Base-by-base conservation (phyloP, 768 basidiomycete species). In the button mushroom (Agaricus bisporus) region DNA sequence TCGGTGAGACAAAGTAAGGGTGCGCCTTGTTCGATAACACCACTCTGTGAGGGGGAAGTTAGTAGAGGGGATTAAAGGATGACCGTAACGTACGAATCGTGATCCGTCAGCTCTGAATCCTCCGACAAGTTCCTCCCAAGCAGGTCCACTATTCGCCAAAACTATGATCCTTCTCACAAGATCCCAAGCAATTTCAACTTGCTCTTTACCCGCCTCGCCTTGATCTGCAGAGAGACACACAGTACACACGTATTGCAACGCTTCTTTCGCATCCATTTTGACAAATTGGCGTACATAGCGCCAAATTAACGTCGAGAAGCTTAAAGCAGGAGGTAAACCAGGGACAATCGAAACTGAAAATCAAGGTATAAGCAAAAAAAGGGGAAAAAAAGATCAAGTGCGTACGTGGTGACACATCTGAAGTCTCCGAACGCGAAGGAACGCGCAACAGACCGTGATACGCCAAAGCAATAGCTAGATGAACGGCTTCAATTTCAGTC, bases 111-210 rank as follows among this genome's bases (percentile, higher is more conserved):
- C 73, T 57, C 89, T 77, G 63, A 95, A 89, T 9, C 91, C 92
- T n/a, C 95, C 95, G 2, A 98, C 86, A 15, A 99, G 81, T 66
- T 91, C 90, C 45, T 94, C 89, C 91, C 95, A 98, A 14, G 78
- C 86, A 5, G 85, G 82, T 1, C 88, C 88, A 3, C 81, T 76
- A 62, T 89, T 89, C 6, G 86, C 84, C 39, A 86, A 70, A 1
- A 91, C 85, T 60, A 93, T 86, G 56, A 91, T 86, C 41, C 88
- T 77, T 43, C 90, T 73, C 1, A 82, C 82, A 20, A 90, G 79
- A 44, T 91, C 88, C 86, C 89, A 91, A 2, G 90, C 83, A 32
- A 69, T 78, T 64, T 90, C 85, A 37, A 91, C 70, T 62, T 97
- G 94, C 64, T 94, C 89, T 61, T 82, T 83, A n/a, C 92, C 91